Conservation (phyloP, 176 grass and related monocot genomes). For the Thalia dealbata region DNA sequence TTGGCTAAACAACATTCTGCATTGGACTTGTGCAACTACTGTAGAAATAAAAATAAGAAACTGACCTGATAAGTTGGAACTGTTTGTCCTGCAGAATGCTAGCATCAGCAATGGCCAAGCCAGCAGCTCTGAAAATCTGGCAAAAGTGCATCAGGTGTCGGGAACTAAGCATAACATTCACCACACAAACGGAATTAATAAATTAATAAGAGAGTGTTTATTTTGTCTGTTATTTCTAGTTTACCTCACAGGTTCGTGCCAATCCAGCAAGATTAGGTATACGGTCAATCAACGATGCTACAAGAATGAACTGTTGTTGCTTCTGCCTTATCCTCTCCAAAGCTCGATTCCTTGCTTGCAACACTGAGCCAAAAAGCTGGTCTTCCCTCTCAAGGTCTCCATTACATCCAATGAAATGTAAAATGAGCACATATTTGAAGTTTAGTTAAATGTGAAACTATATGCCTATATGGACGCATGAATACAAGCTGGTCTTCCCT, state of each 20-base stretch:
- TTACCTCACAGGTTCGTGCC: slow-evolving; percentile 75
- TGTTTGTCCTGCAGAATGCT: slow-evolving; percentile 76
- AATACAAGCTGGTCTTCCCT: slow-evolving; percentile 44
- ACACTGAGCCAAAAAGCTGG: slow-evolving; percentile 38
- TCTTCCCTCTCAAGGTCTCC: slow-evolving; percentile 78
- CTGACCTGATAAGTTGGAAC: slow-evolving; percentile 79
- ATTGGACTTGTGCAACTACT: background rate
- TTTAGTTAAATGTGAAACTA: background rate
- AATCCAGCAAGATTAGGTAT: slow-evolving; percentile 90
- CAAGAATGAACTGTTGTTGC: slow-evolving; percentile 63
- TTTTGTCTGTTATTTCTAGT: background rate
- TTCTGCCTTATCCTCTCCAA: slow-evolving; percentile 46
- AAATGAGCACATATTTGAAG: background rate
- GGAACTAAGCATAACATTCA: background rate
- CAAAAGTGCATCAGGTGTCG: background rate
- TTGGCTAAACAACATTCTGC: background rate
- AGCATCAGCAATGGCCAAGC: slow-evolving; percentile 54
- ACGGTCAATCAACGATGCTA: slow-evolving; percentile 76
- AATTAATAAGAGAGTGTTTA: background rate
- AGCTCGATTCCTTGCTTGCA: slow-evolving; percentile 72
- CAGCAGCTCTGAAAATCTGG: slow-evolving; percentile 60
- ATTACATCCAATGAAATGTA: background rate
- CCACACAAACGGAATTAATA: background rate
- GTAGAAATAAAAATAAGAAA: slow-evolving; percentile 4
- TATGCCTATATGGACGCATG: background rate